Conservation (phyloP, 805 yeast species). For the Diddensiella caesifluorescens region DNA sequence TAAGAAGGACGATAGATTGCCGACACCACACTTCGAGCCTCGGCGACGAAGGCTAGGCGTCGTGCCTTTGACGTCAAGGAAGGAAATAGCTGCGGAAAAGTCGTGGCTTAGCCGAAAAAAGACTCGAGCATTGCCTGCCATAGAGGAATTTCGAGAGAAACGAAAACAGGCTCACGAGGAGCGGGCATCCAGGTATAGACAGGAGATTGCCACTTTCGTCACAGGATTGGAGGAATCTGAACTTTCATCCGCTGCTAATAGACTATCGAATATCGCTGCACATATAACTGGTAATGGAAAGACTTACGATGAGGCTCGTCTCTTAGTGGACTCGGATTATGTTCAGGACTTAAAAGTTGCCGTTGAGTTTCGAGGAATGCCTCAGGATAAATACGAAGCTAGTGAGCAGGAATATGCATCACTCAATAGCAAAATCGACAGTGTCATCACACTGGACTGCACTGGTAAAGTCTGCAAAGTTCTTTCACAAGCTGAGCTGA, state of each 20-base stretch:
- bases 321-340: constrained; percentile 49
- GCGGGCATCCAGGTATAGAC: constrained; percentile 30
- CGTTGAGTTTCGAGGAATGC: constrained; percentile 23
- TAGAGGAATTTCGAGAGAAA: constrained; percentile 37
- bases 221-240: constrained; percentile 30
- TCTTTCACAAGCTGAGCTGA: constrained; percentile 34
- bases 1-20: constrained; percentile 55
- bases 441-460: constrained; percentile 45
- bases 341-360: constrained; percentile 38
- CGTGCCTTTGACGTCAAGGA: constrained; percentile 45
- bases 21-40: constrained; percentile 90
- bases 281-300: constrained; percentile 59
- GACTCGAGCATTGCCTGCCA: constrained; percentile 48
- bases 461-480: constrained; percentile 38
- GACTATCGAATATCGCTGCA: constrained; percentile 51
- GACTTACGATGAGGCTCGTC: constrained; percentile 48
- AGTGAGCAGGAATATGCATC: constrained; percentile 32
- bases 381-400: constrained; percentile 31
- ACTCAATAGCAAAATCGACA: constrained; percentile 35
- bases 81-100: constrained; percentile 53
- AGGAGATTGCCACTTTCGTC: constrained; percentile 30
- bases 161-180: constrained; percentile 40
- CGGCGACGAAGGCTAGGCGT: constrained; percentile 80
- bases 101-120: constrained; percentile 64
- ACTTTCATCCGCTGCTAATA: constrained; percentile 39